Evolutionary conservation across 2,329 filamentous ascomycete genomes (phyloP).

Genomic region (Fusarium agapanthi): DNA sequence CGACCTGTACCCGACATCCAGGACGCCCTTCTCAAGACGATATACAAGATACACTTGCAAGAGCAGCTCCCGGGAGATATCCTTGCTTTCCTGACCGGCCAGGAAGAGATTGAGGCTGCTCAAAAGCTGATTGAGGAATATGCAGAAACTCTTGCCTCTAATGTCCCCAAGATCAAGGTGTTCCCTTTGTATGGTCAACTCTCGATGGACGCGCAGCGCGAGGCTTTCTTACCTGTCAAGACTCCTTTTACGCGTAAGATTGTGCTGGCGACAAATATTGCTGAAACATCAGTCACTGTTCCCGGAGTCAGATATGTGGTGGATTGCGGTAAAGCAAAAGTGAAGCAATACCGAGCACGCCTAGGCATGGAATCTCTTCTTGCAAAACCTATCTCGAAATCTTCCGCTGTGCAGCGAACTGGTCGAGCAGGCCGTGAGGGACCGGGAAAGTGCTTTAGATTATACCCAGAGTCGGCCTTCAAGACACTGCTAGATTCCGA

Average conservation of each 20-base stretch:
- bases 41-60: conserved; percentile 86
- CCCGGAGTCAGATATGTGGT: conserved; percentile 91
- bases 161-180: conserved; percentile 76
- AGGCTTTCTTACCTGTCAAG: conserved; percentile 80
- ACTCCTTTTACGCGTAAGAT: conserved; percentile 83
- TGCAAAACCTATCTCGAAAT: conserved; percentile 90
- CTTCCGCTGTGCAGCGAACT: conserved; percentile 88
- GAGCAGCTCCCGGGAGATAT: conserved; percentile 95
- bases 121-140: conserved; percentile 85
- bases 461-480: conserved; percentile 87
- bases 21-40: conserved; percentile 80
- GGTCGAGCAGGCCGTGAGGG: conserved; percentile 94
- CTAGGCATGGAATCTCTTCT: conserved; percentile 91
- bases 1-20: conserved; percentile 82
- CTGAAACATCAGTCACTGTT: conserved; percentile 97
- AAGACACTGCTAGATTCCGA: conserved; percentile 75
- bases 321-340: conserved; percentile 92
- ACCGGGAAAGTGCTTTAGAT: conserved; percentile 85
- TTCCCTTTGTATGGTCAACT: conserved; percentile 91
- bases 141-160: conserved; percentile 73
- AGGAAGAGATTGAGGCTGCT: conserved; percentile 88
- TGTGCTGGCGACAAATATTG: conserved; percentile 94
- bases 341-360: conserved; percentile 87
- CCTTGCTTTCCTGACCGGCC: conserved; percentile 89
- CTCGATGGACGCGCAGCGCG: conserved; percentile 84